Conservation (phyloP, 2,329 filamentous ascomycete genomes). For the Colletotrichum karsti region DNA sequence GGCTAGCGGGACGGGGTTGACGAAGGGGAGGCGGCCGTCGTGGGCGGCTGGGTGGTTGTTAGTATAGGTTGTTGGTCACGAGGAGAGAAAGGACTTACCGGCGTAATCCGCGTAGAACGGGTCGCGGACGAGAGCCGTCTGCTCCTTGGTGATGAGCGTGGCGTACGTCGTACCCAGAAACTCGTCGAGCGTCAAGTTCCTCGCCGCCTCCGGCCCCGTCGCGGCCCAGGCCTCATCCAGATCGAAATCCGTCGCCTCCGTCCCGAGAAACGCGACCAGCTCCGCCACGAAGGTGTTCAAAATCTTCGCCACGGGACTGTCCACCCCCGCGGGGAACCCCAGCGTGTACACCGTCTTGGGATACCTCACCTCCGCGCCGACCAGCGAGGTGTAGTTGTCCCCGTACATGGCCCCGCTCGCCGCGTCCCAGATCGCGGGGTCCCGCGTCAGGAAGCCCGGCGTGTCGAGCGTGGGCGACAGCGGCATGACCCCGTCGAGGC, state of each 20-base stretch:
- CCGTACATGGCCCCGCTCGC: slow-evolving; percentile 41
- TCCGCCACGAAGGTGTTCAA: slow-evolving; percentile 37
- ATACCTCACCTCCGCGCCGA: not conserved
- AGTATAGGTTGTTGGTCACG: not conserved
- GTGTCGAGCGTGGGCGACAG: slow-evolving; percentile 52
- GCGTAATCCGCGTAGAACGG: slow-evolving; percentile 49
- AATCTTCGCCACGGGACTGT: slow-evolving; percentile 29
- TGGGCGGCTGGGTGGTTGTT: slow-evolving; percentile 32
- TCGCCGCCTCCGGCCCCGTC: slow-evolving; percentile 32
- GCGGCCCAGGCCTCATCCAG: slow-evolving; percentile 36
- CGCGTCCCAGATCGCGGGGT: slow-evolving; percentile 42
- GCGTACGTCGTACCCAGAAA: slow-evolving; percentile 44
- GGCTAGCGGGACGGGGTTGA: slow-evolving; percentile 43
- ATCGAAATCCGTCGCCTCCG: slow-evolving; percentile 29
- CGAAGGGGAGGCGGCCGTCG: slow-evolving; percentile 44
- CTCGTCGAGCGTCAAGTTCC: slow-evolving; percentile 28
- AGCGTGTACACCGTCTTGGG: slow-evolving; percentile 39
- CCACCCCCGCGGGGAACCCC: slow-evolving; percentile 34
- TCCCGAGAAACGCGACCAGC: slow-evolving; percentile 37
- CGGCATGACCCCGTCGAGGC: slow-evolving; percentile 50
- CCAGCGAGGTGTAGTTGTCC: slow-evolving; percentile 42
- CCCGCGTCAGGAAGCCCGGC: slow-evolving; percentile 49
- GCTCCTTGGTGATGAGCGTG: slow-evolving; percentile 46
- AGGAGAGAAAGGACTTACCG: slow-evolving; percentile 27
- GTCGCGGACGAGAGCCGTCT: slow-evolving; percentile 44